Evolutionary conservation across 2,329 filamentous ascomycete species (phyloP), one percentile per base, ranked within the genome.

Genomic region (Colletotrichum sp.): DNA sequence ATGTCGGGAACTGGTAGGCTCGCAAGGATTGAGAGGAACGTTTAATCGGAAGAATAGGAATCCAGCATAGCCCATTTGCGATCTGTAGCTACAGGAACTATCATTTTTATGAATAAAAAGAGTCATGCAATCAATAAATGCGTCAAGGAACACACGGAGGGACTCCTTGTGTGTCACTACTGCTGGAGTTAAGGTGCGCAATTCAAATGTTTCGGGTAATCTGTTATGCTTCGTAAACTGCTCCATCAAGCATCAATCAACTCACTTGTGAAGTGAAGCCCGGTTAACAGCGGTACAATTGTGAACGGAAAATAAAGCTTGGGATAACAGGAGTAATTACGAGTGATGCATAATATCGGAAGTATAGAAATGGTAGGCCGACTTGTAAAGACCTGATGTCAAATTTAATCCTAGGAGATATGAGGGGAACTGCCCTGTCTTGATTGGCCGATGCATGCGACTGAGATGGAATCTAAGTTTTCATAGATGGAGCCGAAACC

Each of bases 1-100:
- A 68, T 21, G 65, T 68, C 3, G 65, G 65, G 18, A 68, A 68
- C n/a, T 68, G 65, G 65, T 68, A 52, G 44, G 44, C 44, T 52
- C 44, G n/a, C 10, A 21, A 52, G 44, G 6, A 52, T 21, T 7
- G n/a, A 21, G 10, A 13, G 44, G 10, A 21, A 52, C 12, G 12
- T 52, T 52, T 52, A 52, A 52, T 52, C 10, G 18, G 18, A 49
- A 49, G 39, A 2, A 49, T n/a, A 49, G 18, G 18, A 52, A 52
- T 13, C n/a, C 6, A 52, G 44, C 44, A 21, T 52, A 52, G 44
- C 44, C 44, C 6, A 8, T 52, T 21, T 21, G 4, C 44, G 44
- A 21, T 21, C 44, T 10, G 3, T 21, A 52, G 44, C 39, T 6
- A n/a, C 18, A 21, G 10, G 1, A 21, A 52, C n/a, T 13, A 10